These are phyloP conservation scores for Fomitopsis serialis DNA, from an alignment of 768 basidiomycete genomes.

Conservation along the genomic window DNA sequence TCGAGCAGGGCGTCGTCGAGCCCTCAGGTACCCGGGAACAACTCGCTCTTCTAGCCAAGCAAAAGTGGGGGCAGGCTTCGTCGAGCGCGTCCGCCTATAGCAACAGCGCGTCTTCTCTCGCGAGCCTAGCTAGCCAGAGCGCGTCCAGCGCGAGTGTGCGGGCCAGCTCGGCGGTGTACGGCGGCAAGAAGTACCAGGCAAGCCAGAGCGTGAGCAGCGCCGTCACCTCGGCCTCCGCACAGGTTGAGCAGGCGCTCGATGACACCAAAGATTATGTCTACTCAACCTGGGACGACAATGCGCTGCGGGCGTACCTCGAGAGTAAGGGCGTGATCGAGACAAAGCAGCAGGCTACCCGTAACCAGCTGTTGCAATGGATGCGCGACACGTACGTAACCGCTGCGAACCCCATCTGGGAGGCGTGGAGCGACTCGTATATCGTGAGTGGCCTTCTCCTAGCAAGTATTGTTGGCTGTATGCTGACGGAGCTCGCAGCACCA, in stretches of 20 bases:
- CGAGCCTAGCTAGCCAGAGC: conserved; percentile 36
- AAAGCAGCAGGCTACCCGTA: conserved; percentile 47
- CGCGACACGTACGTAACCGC: conserved; percentile 59
- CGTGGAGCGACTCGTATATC: conserved; percentile 84
- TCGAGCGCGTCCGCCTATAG: conserved; percentile 48
- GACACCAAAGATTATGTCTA: conserved; percentile 83
- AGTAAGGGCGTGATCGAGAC: conserved; percentile 69
- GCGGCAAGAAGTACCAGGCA: conserved; percentile 41
- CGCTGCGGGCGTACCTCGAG: conserved; percentile 66
- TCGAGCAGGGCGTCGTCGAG: conserved; percentile 82
- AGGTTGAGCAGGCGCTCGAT: conserved; percentile 49
- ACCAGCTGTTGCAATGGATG: conserved; percentile 68
- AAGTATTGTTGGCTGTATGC: conserved; percentile 60
- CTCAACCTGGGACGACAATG: conserved; percentile 79
- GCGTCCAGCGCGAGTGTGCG: conserved; percentile 26
- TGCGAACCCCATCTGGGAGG: conserved; percentile 65
- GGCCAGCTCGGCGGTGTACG: conserved; percentile 31
- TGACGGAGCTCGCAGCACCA: conserved; percentile 43
- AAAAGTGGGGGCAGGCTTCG: conserved; percentile 56
- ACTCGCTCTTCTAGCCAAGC: conserved; percentile 72
- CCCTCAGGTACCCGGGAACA: conserved; percentile 78
- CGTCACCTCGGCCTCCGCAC: conserved; percentile 48
- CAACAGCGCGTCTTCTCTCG: conserved; percentile 14
- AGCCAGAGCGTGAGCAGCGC: conserved; percentile 24
- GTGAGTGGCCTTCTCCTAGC: conserved; percentile 32